Evolutionary conservation across 257 asterid species (phyloP).

Genomic region (Petunia secreta): DNA sequence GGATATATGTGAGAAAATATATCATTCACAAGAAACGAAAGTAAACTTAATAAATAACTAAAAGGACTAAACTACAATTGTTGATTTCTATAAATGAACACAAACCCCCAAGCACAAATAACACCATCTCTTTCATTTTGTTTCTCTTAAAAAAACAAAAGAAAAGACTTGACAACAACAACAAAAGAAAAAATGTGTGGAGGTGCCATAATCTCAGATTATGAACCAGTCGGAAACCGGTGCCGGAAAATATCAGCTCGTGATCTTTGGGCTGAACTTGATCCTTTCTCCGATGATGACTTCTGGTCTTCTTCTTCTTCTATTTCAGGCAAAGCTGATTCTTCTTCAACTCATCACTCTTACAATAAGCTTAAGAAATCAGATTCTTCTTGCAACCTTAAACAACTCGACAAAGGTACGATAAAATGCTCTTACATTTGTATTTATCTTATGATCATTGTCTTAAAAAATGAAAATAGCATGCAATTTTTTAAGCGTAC

Average conservation of each 20-base stretch:
- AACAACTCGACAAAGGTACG: conserved; percentile 14
- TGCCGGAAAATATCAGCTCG: conserved; percentile 51
- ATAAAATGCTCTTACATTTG: not conserved
- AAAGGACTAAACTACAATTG: not conserved
- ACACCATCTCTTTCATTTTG: not conserved
- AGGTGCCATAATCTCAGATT: conserved; percentile 76
- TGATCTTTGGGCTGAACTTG: conserved; percentile 73
- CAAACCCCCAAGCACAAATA: not conserved
- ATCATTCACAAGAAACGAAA: not conserved
- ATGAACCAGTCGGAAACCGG: conserved; percentile 48
- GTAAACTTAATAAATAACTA: no score
- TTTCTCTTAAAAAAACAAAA: not conserved
- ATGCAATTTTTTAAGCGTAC: not conserved
- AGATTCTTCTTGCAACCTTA: not conserved
- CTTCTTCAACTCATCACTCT: not conserved
- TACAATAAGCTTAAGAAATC: conserved; percentile 30
- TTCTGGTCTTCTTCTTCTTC: conserved; percentile 63
- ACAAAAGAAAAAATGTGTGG: conserved; percentile 64
- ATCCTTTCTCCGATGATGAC: conserved; percentile 46
- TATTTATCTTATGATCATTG: not conserved
- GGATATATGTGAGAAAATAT: not conserved
- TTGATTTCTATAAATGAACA: not conserved
- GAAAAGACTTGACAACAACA: no score
- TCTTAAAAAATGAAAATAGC: not conserved
- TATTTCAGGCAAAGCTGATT: conserved; percentile 23